Evolutionary conservation across 768 basidiomycete species (phyloP).

Genomic region (Auricularia heimuer): DNA sequence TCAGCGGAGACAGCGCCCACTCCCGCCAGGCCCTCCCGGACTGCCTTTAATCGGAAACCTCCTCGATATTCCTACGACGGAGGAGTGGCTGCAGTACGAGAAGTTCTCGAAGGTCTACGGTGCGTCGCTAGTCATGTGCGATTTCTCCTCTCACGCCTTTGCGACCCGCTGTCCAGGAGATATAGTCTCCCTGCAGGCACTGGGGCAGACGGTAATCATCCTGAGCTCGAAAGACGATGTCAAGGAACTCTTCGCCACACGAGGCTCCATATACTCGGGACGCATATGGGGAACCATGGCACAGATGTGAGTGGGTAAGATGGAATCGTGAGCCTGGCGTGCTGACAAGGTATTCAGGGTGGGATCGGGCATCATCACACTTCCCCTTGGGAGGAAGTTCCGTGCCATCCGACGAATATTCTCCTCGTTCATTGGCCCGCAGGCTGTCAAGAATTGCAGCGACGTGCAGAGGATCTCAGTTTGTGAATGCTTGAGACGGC

Average conservation of each 20-base stretch:
- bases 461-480: not conserved
- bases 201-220: too few species aligned
- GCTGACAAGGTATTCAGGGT: too few species aligned
- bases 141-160: too few species aligned
- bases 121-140: not conserved
- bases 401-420: not conserved
- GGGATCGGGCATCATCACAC: too few species aligned
- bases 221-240: too few species aligned
- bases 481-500: not conserved
- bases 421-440: not conserved
- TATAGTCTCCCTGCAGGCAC: too few species aligned
- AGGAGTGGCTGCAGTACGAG: conserved; percentile 50
- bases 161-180: too few species aligned
- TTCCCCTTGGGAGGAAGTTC: not conserved
- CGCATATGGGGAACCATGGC: too few species aligned
- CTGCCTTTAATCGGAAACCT: conserved; percentile 16
- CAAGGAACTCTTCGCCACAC: too few species aligned
- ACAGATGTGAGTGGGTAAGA: too few species aligned
- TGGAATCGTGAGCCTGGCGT: too few species aligned
- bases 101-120: conserved; percentile 58
- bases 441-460: not conserved
- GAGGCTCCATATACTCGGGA: too few species aligned
- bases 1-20: not conserved
- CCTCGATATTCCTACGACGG: conserved; percentile 11
- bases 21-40: conserved; percentile 16